A percentile compares a stretch with the other conserved stretches of the same genome.
Evolutionary conservation across 306 rosid species (phyloP).

Genomic region (Medicago truncatula): MtrunA17r5.0-ANR NC_053048.1:49163501-49164000

Average conservation of each 20-base stretch:
- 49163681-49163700: constrained; percentile 59
- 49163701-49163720: constrained; percentile 51
- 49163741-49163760: background rate
- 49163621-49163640: constrained; percentile 55
- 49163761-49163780: constrained; percentile 14
- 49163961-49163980: constrained; percentile 61
- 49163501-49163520: constrained; percentile 48
- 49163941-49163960: constrained; percentile 63
- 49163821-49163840: constrained; percentile 64
- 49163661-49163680: constrained; percentile 60
- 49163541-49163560: constrained; percentile 57
- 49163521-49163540: constrained; percentile 56
- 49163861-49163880: constrained; percentile 57
- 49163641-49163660: constrained; percentile 61
- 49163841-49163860: constrained; percentile 62
- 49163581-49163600: constrained; percentile 67
- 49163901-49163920: constrained; percentile 63
- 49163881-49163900: constrained; percentile 69
- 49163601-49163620: constrained; percentile 64
- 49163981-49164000: constrained; percentile 68
- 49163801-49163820: constrained; percentile 35
- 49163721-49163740: background rate
- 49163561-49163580: constrained; percentile 53
- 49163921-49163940: constrained; percentile 63
- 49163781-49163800: constrained; percentile 25